A percentile compares a stretch with the other conserved stretches of the same genome.
Conservation (phyloP, 192 early-diverging fungal species). For the Rhizoclosmatium globosum region DNA sequence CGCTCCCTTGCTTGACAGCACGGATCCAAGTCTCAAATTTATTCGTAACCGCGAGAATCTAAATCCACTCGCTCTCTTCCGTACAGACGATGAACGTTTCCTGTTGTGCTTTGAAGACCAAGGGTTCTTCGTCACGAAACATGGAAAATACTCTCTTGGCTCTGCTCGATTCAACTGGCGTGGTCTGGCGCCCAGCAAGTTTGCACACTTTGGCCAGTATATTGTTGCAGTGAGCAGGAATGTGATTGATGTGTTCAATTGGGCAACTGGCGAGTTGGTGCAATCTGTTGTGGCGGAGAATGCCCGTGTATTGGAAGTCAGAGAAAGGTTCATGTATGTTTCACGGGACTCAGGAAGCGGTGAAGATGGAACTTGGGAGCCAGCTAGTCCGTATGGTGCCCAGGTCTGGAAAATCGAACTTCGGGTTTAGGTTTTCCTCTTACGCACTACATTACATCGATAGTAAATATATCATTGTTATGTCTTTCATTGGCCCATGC, state of each 20-base stretch:
- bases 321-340: background rate
- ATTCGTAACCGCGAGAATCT: conserved; percentile 81
- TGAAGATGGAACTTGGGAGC: too few species aligned
- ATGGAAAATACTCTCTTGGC: conserved; percentile 69
- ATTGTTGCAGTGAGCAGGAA: conserved; percentile 87
- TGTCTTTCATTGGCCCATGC: too few species aligned
- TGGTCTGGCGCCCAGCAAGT: conserved; percentile 66
- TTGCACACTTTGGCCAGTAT: conserved; percentile 80
- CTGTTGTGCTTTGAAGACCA: conserved; percentile 88
- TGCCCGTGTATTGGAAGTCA: background rate
- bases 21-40: conserved; percentile 79
- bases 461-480: too few species aligned
- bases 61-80: conserved; percentile 83
- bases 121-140: conserved; percentile 90
- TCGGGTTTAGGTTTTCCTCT: too few species aligned
- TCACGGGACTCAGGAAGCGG: background rate
- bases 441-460: too few species aligned
- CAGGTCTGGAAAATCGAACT: too few species aligned
- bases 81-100: conserved; percentile 78
- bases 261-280: conserved; percentile 74
- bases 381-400: too few species aligned
- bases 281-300: conserved; percentile 61
- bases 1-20: conserved; percentile 79
- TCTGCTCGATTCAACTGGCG: conserved; percentile 81
- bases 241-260: conserved; percentile 88